phyloP scores from a whole-genome alignment of 331 rosid species.

The Pyracantha coccinea region DNA sequence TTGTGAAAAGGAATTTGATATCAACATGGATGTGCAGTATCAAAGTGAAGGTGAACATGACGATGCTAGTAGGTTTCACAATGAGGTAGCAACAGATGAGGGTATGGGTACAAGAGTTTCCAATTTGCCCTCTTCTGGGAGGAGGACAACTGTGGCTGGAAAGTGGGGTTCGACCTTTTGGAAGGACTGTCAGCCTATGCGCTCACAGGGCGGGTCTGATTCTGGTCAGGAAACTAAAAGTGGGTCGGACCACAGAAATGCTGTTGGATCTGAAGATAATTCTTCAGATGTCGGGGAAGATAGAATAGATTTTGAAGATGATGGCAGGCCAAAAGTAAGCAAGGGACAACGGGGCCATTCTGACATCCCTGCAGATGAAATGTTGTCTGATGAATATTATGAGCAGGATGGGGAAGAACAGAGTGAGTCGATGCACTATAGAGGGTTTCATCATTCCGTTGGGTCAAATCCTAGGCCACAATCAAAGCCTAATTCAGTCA shows the following conservation, averaged over 20 bases:
- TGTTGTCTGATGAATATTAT: slow-evolving; percentile 97
- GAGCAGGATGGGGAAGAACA: slow-evolving; percentile 96
- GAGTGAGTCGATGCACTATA: slow-evolving; percentile 53
- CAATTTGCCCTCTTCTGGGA: slow-evolving; percentile 52
- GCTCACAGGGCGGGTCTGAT: slow-evolving; percentile 59
- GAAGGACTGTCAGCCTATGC: slow-evolving; percentile 87
- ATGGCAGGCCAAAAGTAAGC: slow-evolving; percentile 49
- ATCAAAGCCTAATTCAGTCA: slow-evolving; percentile 29
- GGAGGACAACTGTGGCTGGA: slow-evolving; percentile 55
- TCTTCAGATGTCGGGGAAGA: slow-evolving; percentile 61
- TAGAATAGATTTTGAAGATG: slow-evolving; percentile 75
- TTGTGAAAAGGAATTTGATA: slow-evolving; percentile 79
- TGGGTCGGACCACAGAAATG: slow-evolving; percentile 61
- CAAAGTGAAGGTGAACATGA: slow-evolving; percentile 70
- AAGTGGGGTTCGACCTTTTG: slow-evolving; percentile 98
- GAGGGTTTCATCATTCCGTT: slow-evolving; percentile 36
- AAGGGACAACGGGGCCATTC: slow-evolving; percentile 62
- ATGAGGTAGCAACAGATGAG: slow-evolving; percentile 49
- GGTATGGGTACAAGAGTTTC: slow-evolving; percentile 36
- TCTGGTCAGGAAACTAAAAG: slow-evolving; percentile 78
- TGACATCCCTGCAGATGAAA: slow-evolving; percentile 88
- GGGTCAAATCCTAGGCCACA: slow-evolving; percentile 60
- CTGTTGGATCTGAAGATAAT: slow-evolving; percentile 62
- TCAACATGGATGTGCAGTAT: slow-evolving; percentile 66
- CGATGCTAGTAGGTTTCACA: slow-evolving; percentile 42